Base-by-base conservation (phyloP, 2,329 filamentous ascomycete species). In the Paramyrothecium roridum region DNA sequence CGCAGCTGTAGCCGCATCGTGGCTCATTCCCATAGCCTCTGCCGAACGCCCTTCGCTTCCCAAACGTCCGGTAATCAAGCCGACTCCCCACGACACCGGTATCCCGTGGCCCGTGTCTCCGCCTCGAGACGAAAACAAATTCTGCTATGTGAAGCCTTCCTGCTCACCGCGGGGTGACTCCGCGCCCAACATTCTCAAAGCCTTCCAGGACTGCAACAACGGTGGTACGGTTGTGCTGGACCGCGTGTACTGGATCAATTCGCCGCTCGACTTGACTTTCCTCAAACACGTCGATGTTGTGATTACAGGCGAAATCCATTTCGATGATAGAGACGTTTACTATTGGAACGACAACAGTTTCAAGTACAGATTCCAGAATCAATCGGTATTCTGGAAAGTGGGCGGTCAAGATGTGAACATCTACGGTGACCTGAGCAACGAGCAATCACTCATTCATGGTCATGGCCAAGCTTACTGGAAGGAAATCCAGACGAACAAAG, bases 291-390 rank as follows among this genome's bases (percentile, higher is more conserved):
- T 90, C 30, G 87, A 90, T 66, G 71, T 89, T 4, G 80, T 82
- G 74, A 74, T 73, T 54, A 68, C 67, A 0, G 85, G 83, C 21
- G 79, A 78, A 20, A 77, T 89, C 19, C 73, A 80, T 54, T 90
- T 90, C 71, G 83, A 80, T 54, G 80, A 86, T 52, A 43, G 37
- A 43, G 83, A 90, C 65, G 86, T 85, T 2, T 78, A 83, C 59
- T 89, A 89, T 70, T 90, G 87, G 87, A 78, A 86, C 59, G 77
- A 76, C 11, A 79, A 88, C 63, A 76, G 79, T 43, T 89, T 89
- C 76, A 79, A 80, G 54, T 84, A 86, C 26, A 74, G 73, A 8
- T 90, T 83, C 71, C 87, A 90, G 62, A 88, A 88, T 59, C 79
- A 81, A 83, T 68, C 82, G 1, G 59, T 63, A 6, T 67, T 69